phyloP scores from a whole-genome alignment of 257 asterid genomes.

The Fraxinus americana region DNA sequence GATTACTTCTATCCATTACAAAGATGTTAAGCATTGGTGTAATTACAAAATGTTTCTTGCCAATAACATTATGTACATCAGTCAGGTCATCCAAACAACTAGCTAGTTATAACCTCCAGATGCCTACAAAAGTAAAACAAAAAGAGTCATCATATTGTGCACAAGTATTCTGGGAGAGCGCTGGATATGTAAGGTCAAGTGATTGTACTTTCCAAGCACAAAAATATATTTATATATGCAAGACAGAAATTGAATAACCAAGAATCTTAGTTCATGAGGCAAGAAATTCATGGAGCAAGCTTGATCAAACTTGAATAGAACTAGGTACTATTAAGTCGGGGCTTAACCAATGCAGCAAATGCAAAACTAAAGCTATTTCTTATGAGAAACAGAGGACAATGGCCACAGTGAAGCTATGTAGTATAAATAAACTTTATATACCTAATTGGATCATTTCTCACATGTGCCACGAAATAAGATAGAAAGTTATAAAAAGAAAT shows the following conservation, averaged over 20 bases:
- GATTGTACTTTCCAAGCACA: too few species aligned
- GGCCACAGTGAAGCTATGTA: not conserved
- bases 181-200: too few species aligned
- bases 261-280: not conserved
- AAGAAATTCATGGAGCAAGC: not conserved
- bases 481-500: not conserved
- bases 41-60: conserved; percentile 41
- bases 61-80: conserved; percentile 32
- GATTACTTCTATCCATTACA: too few species aligned
- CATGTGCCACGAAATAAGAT: not conserved
- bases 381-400: not conserved
- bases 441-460: not conserved
- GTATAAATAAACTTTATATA: not conserved
- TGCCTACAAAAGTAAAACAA: conserved; percentile 41
- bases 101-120: conserved; percentile 33
- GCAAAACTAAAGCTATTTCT: not conserved
- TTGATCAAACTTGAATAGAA: not conserved
- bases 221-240: not conserved
- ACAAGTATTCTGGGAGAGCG: not conserved
- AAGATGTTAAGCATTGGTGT: conserved; percentile 23
- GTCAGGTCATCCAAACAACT: conserved; percentile 39
- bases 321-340: not conserved
- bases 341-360: not conserved
- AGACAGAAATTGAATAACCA: not conserved
- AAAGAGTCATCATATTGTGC: not conserved